Conservation (phyloP, 1,284 basidiomycete species). For the Gomphus bonarii region DNA sequence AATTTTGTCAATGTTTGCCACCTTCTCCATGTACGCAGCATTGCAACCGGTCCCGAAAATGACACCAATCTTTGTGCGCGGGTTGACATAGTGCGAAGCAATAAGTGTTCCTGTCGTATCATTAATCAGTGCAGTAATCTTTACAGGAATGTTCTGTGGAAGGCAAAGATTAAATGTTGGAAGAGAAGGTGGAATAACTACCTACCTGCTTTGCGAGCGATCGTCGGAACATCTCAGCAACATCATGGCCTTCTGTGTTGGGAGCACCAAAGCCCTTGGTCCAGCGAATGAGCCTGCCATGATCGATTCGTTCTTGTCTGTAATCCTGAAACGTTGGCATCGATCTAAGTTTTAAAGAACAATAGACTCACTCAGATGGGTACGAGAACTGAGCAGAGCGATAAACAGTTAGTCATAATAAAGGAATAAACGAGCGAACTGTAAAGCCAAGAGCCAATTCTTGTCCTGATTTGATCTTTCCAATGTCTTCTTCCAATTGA, state of each 20-base stretch:
- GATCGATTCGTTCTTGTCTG: constrained; percentile 89
- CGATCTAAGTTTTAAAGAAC: background rate
- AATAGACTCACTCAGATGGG: constrained; percentile 67
- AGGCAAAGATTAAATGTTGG: constrained; percentile 4
- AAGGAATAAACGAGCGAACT: constrained; percentile 35
- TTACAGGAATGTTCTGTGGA: constrained; percentile 56
- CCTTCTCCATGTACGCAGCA: constrained; percentile 93
- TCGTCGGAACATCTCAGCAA: constrained; percentile 84
- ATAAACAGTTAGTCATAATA: background rate
- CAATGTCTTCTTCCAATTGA: constrained; percentile 44
- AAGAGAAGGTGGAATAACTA: constrained; percentile 8
- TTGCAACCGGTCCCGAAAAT: constrained; percentile 99
- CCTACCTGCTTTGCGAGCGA: constrained; percentile 68
- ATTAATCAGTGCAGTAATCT: constrained; percentile 83
- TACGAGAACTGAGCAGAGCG: constrained; percentile 71
- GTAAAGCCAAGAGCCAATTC: constrained; percentile 88
- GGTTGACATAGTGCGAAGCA: constrained; percentile 93
- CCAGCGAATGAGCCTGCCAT: constrained; percentile 93
- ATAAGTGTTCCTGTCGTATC: constrained; percentile 97
- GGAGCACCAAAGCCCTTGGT: constrained; percentile 95
- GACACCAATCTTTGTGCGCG: constrained; percentile 83
- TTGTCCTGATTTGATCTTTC: constrained; percentile 56
- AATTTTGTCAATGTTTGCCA: constrained; percentile 72
- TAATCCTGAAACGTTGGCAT: constrained; percentile 11
- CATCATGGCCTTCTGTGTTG: constrained; percentile 90